Evolutionary conservation across 371 early-diverging fungal genomes (phyloP).

Genomic region (Dichotomocladium elegans): DNA sequence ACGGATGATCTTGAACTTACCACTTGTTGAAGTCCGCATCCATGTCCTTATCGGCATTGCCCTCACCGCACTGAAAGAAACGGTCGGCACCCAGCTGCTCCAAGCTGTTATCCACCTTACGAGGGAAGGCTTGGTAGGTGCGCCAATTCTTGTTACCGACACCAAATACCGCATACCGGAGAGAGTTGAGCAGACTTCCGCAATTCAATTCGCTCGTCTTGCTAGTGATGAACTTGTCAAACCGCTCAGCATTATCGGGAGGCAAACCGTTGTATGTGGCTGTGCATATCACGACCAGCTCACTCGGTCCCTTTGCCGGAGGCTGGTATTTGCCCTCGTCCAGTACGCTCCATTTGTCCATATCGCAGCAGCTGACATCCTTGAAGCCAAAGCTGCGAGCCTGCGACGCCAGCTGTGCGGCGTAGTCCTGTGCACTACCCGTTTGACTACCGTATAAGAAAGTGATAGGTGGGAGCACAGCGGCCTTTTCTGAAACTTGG

Average conservation of each 20-base stretch:
- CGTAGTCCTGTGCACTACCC: slow-evolving; percentile 54
- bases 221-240: slow-evolving; percentile 42
- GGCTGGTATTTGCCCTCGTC: slow-evolving; percentile 25
- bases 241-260: slow-evolving; percentile 55
- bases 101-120: slow-evolving; percentile 26
- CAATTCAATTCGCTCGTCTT: slow-evolving; percentile 18
- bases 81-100: slow-evolving; percentile 49
- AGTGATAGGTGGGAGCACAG: slow-evolving; percentile 35
- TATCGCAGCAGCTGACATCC: slow-evolving; percentile 18
- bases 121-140: slow-evolving; percentile 55
- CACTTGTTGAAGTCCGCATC: slow-evolving; percentile 46
- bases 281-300: slow-evolving; percentile 44
- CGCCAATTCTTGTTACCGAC: slow-evolving; percentile 59
- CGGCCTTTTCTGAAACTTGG: slow-evolving; percentile 2
- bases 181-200: slow-evolving; percentile 23
- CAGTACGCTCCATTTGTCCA: slow-evolving; percentile 49
- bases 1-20: slow-evolving; percentile 9
- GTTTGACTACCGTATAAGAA: slow-evolving; percentile 55
- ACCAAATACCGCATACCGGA: slow-evolving; percentile 53
- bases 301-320: slow-evolving; percentile 16
- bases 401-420: slow-evolving; percentile 35
- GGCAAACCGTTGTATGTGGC: slow-evolving; percentile 58
- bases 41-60: slow-evolving; percentile 53
- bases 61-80: slow-evolving; percentile 38
- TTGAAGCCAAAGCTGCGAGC: slow-evolving; percentile 46